Conservation (phyloP, 1,139 yeast genomes). For the Kodamaea derodonti region DNA sequence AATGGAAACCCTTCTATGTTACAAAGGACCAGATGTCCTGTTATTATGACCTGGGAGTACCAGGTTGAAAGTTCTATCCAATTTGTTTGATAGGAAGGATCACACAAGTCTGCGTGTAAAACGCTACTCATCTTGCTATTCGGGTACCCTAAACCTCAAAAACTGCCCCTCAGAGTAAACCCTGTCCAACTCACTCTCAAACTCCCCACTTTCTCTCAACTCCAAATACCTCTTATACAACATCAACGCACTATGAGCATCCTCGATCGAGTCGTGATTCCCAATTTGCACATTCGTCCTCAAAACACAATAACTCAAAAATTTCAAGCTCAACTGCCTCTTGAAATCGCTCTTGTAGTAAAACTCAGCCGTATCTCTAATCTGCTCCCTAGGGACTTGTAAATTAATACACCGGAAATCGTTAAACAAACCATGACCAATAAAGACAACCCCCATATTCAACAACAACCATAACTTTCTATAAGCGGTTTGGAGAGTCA, state of each 20-base stretch:
- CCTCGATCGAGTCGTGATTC: slow-evolving; percentile 96
- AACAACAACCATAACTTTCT: slow-evolving; percentile 84
- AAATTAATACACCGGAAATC: slow-evolving; percentile 93
- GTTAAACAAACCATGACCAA: slow-evolving; percentile 89
- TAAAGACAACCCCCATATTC: slow-evolving; percentile 85
- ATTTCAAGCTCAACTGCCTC: slow-evolving; percentile 82
- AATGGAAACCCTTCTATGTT: no score
- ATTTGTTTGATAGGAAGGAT: no score
- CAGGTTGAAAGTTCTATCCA: no score
- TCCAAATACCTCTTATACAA: slow-evolving; percentile 71
- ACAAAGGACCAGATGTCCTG: no score
- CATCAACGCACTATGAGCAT: slow-evolving; percentile 81
- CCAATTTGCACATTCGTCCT: slow-evolving; percentile 81
- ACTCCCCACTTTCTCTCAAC: slow-evolving; percentile 51
- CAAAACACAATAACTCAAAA: slow-evolving; percentile 76
- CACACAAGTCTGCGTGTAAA: no score
- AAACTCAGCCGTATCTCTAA: slow-evolving; percentile 83
- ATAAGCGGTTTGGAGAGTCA: slow-evolving; percentile 79
- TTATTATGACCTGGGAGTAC: no score
- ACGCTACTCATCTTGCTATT: slow-evolving; percentile 13
- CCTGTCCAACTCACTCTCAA: slow-evolving; percentile 58
- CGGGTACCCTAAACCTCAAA: slow-evolving; percentile 42
- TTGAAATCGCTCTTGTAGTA: slow-evolving; percentile 67
- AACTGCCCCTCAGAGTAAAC: slow-evolving; percentile 74
- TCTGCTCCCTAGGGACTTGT: slow-evolving; percentile 79